Evolutionary conservation across 139 green algal species (phyloP), one percentile per base, ranked within the genome.

Genomic region (Auxenochlorella protothecoides): DNA sequence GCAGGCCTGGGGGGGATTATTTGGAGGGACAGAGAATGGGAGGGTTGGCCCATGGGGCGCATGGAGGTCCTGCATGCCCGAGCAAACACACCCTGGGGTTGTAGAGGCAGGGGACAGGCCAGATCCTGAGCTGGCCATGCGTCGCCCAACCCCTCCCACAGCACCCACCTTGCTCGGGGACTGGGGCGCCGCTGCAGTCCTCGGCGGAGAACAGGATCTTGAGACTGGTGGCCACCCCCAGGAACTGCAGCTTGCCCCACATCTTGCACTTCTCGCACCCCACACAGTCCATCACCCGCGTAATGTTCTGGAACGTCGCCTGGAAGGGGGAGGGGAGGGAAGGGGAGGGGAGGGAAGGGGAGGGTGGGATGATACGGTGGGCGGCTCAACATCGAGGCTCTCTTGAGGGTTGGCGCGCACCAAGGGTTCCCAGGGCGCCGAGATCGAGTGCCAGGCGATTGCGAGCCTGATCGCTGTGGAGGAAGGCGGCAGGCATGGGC

Each of bases 241-340:
- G 80, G 16, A 96, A 89, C 81, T 98, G 93, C 73, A 99, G 86
- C 88, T 99, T 99, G 72, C 93, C 94, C 93, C 93, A 98, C 62
- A 99, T 88, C 85, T 96, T 97, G 90, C 94, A 99, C 78, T 98
- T 98, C 75, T 99, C 92, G 74, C 94, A 98, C 15, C 93, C 92
- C 53, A 99, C 92, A 78, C 94, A 99, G 86, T 98, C 93, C 93
- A 99, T 99, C 66, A 97, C 84, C 14, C 69, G 80, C 12, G 89
- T 96, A 77, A 98, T 97, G 82, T 97, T 97, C 6, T 87, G 87
- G 76, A 97, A 98, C 16, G 87, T 74, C 14, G 44, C 65, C 68
- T 84, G 80, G 10, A 71, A 13, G 56, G 0, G 5, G 51, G 4
- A 6, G 8, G 62, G 53, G n/a, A 10, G 63, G 62, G 53, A 3